phyloP scores from a whole-genome alignment of 108 stramenopile species.

The Nitzschia sp. region DNA sequence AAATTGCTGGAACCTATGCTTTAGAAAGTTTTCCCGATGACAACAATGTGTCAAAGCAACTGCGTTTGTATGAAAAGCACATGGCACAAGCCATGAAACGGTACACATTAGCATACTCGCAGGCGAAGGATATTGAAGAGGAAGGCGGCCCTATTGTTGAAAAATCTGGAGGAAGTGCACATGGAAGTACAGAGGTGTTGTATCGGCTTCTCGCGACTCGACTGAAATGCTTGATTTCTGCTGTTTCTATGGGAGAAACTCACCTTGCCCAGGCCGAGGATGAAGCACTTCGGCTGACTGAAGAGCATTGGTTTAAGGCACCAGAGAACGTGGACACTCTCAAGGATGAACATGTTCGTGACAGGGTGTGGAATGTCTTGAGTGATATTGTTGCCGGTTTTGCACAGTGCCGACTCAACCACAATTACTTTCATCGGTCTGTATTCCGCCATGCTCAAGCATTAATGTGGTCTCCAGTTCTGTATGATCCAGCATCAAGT shows the following conservation, averaged over 20 bases:
- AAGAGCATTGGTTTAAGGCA: constrained; percentile 42
- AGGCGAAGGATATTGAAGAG: constrained; percentile 52
- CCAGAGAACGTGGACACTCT: constrained; percentile 8
- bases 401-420: constrained; percentile 55
- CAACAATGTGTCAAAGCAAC: not conserved
- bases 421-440: constrained; percentile 79
- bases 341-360: constrained; percentile 21
- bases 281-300: constrained; percentile 70
- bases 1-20: constrained; percentile 65
- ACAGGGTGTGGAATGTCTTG: constrained; percentile 64
- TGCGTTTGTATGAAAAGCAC: constrained; percentile 60
- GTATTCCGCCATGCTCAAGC: constrained; percentile 81
- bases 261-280: constrained; percentile 47
- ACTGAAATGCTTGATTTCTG: constrained; percentile 67
- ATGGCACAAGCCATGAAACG: constrained; percentile 54
- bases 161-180: constrained; percentile 72
- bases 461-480: constrained; percentile 72
- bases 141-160: constrained; percentile 47
- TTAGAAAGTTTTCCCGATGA: constrained; percentile 42
- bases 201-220: constrained; percentile 83
- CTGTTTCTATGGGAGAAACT: constrained; percentile 42
- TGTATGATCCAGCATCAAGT: constrained; percentile 52
- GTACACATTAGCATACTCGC: constrained; percentile 52
- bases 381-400: constrained; percentile 72
- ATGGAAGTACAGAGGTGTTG: constrained; percentile 70